Evolutionary conservation across 805 yeast species (phyloP).

Genomic region (Teunomyces cretensis): DNA sequence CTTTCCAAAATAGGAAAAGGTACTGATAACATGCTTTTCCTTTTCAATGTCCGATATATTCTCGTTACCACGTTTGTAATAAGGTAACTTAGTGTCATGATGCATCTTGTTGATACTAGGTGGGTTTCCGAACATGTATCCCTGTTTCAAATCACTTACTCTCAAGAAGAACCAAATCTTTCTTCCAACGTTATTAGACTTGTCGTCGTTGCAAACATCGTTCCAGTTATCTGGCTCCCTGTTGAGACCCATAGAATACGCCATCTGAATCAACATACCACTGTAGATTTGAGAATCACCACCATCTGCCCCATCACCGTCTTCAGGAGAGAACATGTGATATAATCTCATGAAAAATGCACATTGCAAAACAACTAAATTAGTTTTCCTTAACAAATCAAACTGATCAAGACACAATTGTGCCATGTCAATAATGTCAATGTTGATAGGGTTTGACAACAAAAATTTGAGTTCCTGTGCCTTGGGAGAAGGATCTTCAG

Average conservation of each 20-base stretch:
- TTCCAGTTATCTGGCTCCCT: slow-evolving; percentile 47
- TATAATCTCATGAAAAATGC: slow-evolving; percentile 57
- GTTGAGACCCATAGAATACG: slow-evolving; percentile 47
- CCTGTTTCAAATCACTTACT: slow-evolving; percentile 29
- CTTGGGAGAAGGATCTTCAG: slow-evolving; percentile 22
- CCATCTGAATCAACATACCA: slow-evolving; percentile 39
- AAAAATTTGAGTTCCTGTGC: slow-evolving; percentile 22
- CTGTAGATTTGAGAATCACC: slow-evolving; percentile 53
- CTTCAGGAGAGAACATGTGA: slow-evolving; percentile 58
- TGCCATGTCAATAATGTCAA: slow-evolving; percentile 24
- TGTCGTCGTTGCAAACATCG: slow-evolving; percentile 26
- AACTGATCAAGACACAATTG: slow-evolving; percentile 37
- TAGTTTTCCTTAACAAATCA: slow-evolving; percentile 41
- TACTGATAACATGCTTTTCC: slow-evolving; percentile 36
- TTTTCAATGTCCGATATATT: slow-evolving; percentile 32
- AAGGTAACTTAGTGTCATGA: slow-evolving; percentile 32
- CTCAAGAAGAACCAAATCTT: slow-evolving; percentile 52
- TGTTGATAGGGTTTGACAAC: slow-evolving; percentile 21
- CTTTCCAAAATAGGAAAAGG: slow-evolving; percentile 26
- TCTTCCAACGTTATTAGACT: slow-evolving; percentile 45
- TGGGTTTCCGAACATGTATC: slow-evolving; percentile 36
- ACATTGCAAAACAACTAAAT: slow-evolving; percentile 57
- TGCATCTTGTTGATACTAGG: slow-evolving; percentile 25
- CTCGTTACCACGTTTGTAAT: slow-evolving; percentile 32
- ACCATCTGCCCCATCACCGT: slow-evolving; percentile 58